A percentile compares a stretch with the other conserved stretches of the same genome.
Evolutionary conservation across 805 yeast species (phyloP).

Genomic region (Wickerhamiella bombiphila): DNA sequence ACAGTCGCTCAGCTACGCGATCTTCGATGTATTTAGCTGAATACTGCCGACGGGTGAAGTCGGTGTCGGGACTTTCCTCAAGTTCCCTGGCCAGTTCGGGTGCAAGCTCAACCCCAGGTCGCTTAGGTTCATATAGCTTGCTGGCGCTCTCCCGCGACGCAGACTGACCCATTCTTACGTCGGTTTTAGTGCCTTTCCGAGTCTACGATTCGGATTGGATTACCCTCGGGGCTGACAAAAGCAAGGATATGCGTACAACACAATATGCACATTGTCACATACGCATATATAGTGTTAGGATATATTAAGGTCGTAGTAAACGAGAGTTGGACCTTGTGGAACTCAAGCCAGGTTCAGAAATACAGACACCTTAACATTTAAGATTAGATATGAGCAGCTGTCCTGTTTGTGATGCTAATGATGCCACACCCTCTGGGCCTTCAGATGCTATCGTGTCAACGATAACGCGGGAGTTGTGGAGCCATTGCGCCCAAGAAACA

Average conservation of each 20-base stretch:
- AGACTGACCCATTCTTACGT: constrained; percentile 19
- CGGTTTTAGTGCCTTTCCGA: no score
- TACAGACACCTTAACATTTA: neutral
- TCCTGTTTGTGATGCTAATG: neutral
- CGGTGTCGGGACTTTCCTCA: constrained; percentile 24
- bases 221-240: no score
- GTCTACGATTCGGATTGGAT: no score
- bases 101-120: constrained; percentile 24
- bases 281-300: no score
- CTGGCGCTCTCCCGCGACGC: constrained; percentile 15
- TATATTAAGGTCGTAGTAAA: no score
- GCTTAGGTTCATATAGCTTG: constrained; percentile 23
- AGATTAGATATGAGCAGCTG: neutral
- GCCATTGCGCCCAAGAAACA: constrained; percentile 35
- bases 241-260: no score
- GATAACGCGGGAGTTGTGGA: constrained; percentile 16
- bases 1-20: constrained; percentile 22
- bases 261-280: no score
- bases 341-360: neutral
- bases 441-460: neutral
- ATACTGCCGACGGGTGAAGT: constrained; percentile 24
- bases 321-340: neutral
- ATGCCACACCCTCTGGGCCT: neutral
- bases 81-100: constrained; percentile 21
- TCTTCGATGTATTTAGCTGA: constrained; percentile 24